Percentiles rank a stretch among this genome's conserved stretches.
Evolutionary conservation across 2,329 filamentous ascomycete species (phyloP).

Genomic region (Beauveria medogensis): DNA sequence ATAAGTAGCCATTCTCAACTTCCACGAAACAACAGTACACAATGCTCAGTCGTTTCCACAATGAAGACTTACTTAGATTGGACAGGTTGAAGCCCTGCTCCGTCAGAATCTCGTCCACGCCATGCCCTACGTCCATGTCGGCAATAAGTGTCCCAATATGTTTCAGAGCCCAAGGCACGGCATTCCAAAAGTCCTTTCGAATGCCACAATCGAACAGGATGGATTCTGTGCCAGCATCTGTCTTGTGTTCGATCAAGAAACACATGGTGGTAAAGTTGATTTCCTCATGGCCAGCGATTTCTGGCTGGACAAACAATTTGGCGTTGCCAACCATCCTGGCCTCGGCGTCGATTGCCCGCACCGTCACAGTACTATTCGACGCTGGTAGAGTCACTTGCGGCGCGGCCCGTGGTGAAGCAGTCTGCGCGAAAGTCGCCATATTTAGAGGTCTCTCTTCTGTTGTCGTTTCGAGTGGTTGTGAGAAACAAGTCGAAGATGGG

Average conservation of each 20-base stretch:
- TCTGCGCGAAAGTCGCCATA: neutral
- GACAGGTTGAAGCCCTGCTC: constrained; percentile 8
- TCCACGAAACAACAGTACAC: neutral
- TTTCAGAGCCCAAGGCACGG: neutral
- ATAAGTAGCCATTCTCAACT: neutral
- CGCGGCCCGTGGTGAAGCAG: neutral
- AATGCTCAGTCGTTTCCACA: no score
- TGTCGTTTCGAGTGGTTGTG: neutral
- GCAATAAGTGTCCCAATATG: constrained; percentile 9
- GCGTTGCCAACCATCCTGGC: constrained; percentile 12
- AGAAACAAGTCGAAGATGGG: neutral
- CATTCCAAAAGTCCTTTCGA: constrained; percentile 16
- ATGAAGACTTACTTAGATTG: constrained; percentile 8
- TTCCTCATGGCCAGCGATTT: constrained; percentile 13
- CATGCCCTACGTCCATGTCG: constrained; percentile 10
- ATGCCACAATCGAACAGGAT: constrained; percentile 14
- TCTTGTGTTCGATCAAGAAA: constrained; percentile 13
- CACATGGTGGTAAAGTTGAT: constrained; percentile 15
- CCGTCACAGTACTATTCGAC: constrained; percentile 9
- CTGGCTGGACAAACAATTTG: constrained; percentile 13
- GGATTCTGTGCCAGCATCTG: neutral
- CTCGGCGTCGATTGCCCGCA: constrained; percentile 15
- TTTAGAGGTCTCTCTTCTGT: neutral
- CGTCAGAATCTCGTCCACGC: constrained; percentile 15
- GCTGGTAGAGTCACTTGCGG: neutral